Evolutionary conservation across 2,329 filamentous ascomycete genomes (phyloP).

Genomic region (Aspergillus cejpii): DNA sequence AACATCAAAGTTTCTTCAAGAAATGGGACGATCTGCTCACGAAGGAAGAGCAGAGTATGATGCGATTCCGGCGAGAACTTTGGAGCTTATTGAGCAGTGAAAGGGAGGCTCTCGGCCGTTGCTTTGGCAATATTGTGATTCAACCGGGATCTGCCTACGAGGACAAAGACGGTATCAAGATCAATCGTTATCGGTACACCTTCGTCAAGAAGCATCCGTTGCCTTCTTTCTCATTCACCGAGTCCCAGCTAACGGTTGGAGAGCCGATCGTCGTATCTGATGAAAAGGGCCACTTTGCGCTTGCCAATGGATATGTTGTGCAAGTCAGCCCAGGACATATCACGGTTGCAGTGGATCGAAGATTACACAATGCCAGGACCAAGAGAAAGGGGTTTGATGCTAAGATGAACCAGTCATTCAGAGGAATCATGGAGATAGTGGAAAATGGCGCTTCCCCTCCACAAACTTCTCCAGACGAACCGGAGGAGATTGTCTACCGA

Average conservation of each 20-base stretch:
- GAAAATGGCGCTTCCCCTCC: slow-evolving; percentile 43
- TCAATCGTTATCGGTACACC: slow-evolving; percentile 84
- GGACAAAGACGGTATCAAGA: slow-evolving; percentile 65
- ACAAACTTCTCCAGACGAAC: slow-evolving; percentile 29
- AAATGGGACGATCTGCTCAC: slow-evolving; percentile 93
- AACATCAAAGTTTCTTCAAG: slow-evolving; percentile 75
- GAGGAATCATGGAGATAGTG: slow-evolving; percentile 81
- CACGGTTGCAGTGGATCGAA: slow-evolving; percentile 81
- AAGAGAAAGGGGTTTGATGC: slow-evolving; percentile 70
- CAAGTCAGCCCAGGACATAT: slow-evolving; percentile 68
- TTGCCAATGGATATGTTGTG: slow-evolving; percentile 86
- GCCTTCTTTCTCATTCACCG: slow-evolving; percentile 71
- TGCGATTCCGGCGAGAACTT: slow-evolving; percentile 78
- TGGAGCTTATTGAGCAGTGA: slow-evolving; percentile 94
- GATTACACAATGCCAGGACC: slow-evolving; percentile 77
- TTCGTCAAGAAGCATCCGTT: slow-evolving; percentile 64
- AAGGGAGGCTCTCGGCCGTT: slow-evolving; percentile 79
- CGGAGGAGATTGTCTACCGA: slow-evolving; percentile 59
- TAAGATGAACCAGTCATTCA: slow-evolving; percentile 72
- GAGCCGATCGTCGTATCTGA: slow-evolving; percentile 97
- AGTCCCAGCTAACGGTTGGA: slow-evolving; percentile 78
- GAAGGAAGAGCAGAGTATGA: slow-evolving; percentile 85
- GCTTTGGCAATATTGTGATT: slow-evolving; percentile 81
- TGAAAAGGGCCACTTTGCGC: slow-evolving; percentile 87
- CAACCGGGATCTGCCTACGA: slow-evolving; percentile 68